Evolutionary conservation across 495 filamentous ascomycete species (phyloP).

Genomic region (Cetradonia linearis): DNA sequence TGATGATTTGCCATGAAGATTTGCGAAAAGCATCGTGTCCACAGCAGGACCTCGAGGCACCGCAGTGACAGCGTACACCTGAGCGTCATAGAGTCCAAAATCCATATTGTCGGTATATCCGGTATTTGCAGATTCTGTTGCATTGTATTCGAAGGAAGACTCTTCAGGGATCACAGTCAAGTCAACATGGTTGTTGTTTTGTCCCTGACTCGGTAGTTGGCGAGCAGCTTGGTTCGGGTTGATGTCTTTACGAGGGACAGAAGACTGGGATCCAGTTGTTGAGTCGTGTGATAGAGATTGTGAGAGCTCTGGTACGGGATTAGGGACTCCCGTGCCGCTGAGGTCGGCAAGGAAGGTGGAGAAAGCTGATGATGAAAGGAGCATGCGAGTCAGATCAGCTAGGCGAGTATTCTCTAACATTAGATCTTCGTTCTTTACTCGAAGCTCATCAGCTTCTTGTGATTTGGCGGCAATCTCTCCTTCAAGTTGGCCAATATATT

Average conservation of each 20-base stretch:
- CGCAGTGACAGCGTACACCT: slow-evolving; percentile 70
- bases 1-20: slow-evolving; percentile 57
- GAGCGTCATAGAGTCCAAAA: slow-evolving; percentile 53
- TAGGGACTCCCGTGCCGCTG: slow-evolving; percentile 40
- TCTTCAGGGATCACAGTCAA: slow-evolving; percentile 70
- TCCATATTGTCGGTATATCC: slow-evolving; percentile 46
- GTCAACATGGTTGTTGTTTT: slow-evolving; percentile 41
- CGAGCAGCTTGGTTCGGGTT: slow-evolving; percentile 45
- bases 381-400: slow-evolving; percentile 65
- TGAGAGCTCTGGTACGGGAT: slow-evolving; percentile 29
- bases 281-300: slow-evolving; percentile 27
- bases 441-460: slow-evolving; percentile 61
- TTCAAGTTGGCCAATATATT: slow-evolving; percentile 92
- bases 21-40: slow-evolving; percentile 43
- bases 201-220: slow-evolving; percentile 46
- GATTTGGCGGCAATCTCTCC: slow-evolving; percentile 63
- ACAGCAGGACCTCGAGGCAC: slow-evolving; percentile 60
- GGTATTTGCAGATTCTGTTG: slow-evolving; percentile 45
- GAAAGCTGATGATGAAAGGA: slow-evolving; percentile 81
- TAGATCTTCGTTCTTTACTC: slow-evolving; percentile 60
- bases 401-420: slow-evolving; percentile 71
- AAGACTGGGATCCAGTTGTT: slow-evolving; percentile 32
- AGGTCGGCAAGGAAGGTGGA: slow-evolving; percentile 69
- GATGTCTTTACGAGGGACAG: slow-evolving; percentile 48
- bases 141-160: slow-evolving; percentile 49